A percentile compares a stretch with the other conserved stretches of the same genome.
Evolutionary conservation across 306 rosid genomes (phyloP).

Genomic region (Cotoneaster glaucophyllus): DNA sequence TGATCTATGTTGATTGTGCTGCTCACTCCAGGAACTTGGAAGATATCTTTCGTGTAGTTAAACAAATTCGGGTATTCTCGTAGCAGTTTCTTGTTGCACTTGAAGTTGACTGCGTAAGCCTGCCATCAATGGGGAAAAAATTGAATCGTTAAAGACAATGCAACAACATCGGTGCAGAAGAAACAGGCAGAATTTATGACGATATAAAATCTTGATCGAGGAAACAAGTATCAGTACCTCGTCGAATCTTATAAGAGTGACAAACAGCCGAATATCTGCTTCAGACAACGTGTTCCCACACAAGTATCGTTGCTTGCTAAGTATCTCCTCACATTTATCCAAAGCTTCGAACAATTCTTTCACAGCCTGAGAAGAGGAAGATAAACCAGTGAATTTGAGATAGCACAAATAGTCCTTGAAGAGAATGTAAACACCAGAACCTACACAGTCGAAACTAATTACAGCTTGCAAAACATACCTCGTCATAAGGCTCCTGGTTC

Average conservation of each 20-base stretch:
- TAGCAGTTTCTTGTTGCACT: constrained; percentile 86
- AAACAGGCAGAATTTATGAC: background rate
- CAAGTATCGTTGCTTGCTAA: constrained; percentile 70
- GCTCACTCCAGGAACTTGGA: constrained; percentile 69
- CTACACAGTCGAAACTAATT: background rate
- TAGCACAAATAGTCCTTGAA: background rate
- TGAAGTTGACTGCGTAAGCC: constrained; percentile 93
- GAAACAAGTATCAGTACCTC: constrained; percentile 47
- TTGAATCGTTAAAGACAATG: background rate
- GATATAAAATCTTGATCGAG: background rate
- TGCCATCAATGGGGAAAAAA: constrained; percentile 19
- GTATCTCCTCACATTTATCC: constrained; percentile 76
- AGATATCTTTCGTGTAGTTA: constrained; percentile 77
- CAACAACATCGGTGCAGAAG: background rate
- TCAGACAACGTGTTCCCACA: constrained; percentile 74
- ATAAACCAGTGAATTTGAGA: background rate
- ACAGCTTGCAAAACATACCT: constrained; percentile 28
- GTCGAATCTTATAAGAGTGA: constrained; percentile 90
- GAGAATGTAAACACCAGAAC: constrained; percentile 4
- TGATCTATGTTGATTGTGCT: constrained; percentile 74
- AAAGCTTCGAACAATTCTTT: constrained; percentile 59
- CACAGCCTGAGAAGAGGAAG: constrained; percentile 53
- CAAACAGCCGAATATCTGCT: constrained; percentile 83
- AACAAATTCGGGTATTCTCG: constrained; percentile 76
- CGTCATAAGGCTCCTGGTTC: constrained; percentile 76